These are phyloP conservation scores for Trypanosomatidae sp. DNA, from an alignment of 208 protist genomes.

Conservation along the genomic window DNA sequence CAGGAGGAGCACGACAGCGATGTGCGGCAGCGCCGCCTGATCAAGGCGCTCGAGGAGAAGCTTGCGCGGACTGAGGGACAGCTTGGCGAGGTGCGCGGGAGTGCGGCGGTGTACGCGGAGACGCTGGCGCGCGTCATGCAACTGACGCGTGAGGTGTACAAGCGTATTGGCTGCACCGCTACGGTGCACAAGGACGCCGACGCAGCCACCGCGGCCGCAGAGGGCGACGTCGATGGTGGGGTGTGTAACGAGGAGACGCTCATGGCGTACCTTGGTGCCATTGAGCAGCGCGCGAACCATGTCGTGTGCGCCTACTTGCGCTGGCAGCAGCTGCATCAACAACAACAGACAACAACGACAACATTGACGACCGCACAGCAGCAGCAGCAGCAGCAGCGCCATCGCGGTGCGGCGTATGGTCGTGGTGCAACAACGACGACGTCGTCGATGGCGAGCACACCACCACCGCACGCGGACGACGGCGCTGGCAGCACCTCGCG, in stretches of 20 bases:
- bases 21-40: constrained; percentile 46
- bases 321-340: neutral
- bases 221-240: neutral
- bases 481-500: no score
- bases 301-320: constrained; percentile 37
- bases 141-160: constrained; percentile 70
- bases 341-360: neutral
- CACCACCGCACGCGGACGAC: no score
- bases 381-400: constrained; percentile 7
- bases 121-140: constrained; percentile 40
- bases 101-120: constrained; percentile 36
- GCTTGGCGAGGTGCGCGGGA: constrained; percentile 48
- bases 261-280: constrained; percentile 74
- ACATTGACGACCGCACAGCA: constrained; percentile 1
- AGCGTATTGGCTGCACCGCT: constrained; percentile 44
- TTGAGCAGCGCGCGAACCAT: constrained; percentile 80
- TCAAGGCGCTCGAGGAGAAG: constrained; percentile 84
- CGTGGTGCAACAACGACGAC: no score
- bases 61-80: constrained; percentile 73
- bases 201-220: neutral
- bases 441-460: no score
- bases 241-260: constrained; percentile 81
- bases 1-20: constrained; percentile 73
- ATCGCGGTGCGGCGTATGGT: no score
- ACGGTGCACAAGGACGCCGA: constrained; percentile 6